Conservation (phyloP, 805 yeast species). For the Kurtzmaniella fragi region DNA sequence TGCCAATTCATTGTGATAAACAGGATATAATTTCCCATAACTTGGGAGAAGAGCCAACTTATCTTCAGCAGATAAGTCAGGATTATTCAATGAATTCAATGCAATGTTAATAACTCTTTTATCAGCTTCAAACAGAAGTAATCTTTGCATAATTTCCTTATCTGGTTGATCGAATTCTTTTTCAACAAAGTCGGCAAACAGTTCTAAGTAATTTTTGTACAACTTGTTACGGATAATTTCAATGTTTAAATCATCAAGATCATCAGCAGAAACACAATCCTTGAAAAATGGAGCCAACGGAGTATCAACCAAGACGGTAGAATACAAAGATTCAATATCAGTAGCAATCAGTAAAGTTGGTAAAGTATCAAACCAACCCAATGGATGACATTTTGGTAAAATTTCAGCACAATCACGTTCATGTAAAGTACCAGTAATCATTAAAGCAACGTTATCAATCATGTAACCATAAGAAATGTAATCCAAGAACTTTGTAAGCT, state of each 20-base stretch:
- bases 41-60: conserved; percentile 70
- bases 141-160: conserved; percentile 68
- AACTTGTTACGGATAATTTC: conserved; percentile 90
- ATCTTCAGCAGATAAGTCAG: conserved; percentile 73
- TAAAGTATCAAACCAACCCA: conserved; percentile 97
- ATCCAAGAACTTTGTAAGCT: conserved; percentile 79
- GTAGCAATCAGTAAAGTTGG: conserved; percentile 95
- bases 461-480: conserved; percentile 93
- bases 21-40: conserved; percentile 77
- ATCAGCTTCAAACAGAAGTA: conserved; percentile 90
- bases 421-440: conserved; percentile 96
- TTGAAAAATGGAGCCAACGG: conserved; percentile 97
- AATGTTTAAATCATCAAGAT: conserved; percentile 90
- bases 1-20: conserved; percentile 60
- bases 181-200: conserved; percentile 64
- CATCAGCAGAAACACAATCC: conserved; percentile 80
- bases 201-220: conserved; percentile 90
- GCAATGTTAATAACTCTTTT: conserved; percentile 90
- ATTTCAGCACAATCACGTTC: conserved; percentile 89
- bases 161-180: conserved; percentile 68
- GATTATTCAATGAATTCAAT: conserved; percentile 75
- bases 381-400: conserved; percentile 86
- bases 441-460: conserved; percentile 95
- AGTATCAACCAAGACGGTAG: conserved; percentile 89
- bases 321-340: conserved; percentile 88